Conservation (phyloP, 371 early-diverging fungal genomes). For the Lichtheimia ramosa region DNA sequence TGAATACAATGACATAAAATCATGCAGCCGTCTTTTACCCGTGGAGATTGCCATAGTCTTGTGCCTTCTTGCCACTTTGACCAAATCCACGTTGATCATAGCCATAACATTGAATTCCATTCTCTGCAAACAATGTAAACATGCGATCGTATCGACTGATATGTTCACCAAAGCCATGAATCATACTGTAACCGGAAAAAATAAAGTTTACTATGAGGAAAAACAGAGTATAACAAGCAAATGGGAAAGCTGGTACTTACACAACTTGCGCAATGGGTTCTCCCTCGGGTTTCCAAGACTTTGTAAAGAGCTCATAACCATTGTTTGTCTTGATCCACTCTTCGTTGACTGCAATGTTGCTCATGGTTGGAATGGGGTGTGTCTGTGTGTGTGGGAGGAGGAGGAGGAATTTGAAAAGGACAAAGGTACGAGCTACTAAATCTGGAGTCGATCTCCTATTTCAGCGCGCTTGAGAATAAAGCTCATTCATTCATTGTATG, state of each 20-base stretch:
- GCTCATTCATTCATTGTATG: too few species aligned
- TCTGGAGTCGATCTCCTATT: too few species aligned
- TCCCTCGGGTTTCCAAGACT: conserved; percentile 42
- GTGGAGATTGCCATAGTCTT: conserved; percentile 51
- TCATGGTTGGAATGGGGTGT: background rate
- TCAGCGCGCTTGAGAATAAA: too few species aligned
- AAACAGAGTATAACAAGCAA: background rate
- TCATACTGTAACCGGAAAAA: conserved; percentile 34
- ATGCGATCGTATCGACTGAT: conserved; percentile 58
- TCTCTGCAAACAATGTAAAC: conserved; percentile 49
- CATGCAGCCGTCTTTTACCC: conserved; percentile 36
- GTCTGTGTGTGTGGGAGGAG: background rate
- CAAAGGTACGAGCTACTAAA: background rate
- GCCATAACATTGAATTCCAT: conserved; percentile 56
- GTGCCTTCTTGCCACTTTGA: conserved; percentile 52
- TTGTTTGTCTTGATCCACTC: conserved; percentile 43
- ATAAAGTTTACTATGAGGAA: conserved; percentile 9
- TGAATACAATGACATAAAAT: too few species aligned
- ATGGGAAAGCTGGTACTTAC: conserved; percentile 17
- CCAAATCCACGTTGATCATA: conserved; percentile 74
- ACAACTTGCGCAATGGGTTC: conserved; percentile 32
- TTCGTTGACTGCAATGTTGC: conserved; percentile 17
- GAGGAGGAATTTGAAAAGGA: conserved; percentile 6
- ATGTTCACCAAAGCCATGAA: conserved; percentile 75
- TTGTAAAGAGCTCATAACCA: conserved; percentile 41